Evolutionary conservation across 2,329 filamentous ascomycete species (phyloP).

Genomic region (Botryotinia calthae): DNA sequence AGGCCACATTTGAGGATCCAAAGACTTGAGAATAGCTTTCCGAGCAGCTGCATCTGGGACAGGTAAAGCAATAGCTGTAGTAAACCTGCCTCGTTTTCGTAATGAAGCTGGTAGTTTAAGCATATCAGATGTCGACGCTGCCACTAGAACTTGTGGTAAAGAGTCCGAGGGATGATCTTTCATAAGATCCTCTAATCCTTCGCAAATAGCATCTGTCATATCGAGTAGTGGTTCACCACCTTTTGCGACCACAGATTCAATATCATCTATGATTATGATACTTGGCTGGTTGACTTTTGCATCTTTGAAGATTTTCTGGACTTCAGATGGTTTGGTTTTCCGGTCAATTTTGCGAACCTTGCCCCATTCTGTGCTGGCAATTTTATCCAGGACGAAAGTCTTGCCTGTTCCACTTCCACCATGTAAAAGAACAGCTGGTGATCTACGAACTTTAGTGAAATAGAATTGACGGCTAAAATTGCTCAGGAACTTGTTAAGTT

Average conservation of each 20-base stretch:
- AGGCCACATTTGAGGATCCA: slow-evolving; percentile 44
- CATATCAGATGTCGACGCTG: slow-evolving; percentile 71
- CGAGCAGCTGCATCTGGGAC: slow-evolving; percentile 71
- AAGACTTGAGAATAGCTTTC: slow-evolving; percentile 67
- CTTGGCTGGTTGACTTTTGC: slow-evolving; percentile 69
- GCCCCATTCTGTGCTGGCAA: slow-evolving; percentile 69
- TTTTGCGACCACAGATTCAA: slow-evolving; percentile 67
- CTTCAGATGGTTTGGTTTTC: slow-evolving; percentile 54
- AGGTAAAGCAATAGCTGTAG: slow-evolving; percentile 67
- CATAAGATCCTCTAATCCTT: slow-evolving; percentile 56
- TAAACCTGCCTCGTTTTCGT: slow-evolving; percentile 62
- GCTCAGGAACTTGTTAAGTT: slow-evolving; percentile 65
- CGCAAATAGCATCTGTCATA: slow-evolving; percentile 51
- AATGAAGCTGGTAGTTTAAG: slow-evolving; percentile 70
- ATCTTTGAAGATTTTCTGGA: slow-evolving; percentile 68
- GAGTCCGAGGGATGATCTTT: slow-evolving; percentile 32
- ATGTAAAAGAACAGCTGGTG: slow-evolving; percentile 55
- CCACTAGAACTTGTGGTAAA: slow-evolving; percentile 62
- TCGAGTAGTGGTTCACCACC: slow-evolving; percentile 51
- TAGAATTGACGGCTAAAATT: slow-evolving; percentile 48
- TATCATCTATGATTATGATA: slow-evolving; percentile 74
- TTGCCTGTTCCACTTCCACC: slow-evolving; percentile 86
- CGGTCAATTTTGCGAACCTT: slow-evolving; percentile 61
- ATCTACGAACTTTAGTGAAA: slow-evolving; percentile 32
- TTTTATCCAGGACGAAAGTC: slow-evolving; percentile 65